These are phyloP conservation scores for Geranium incanum DNA, from an alignment of 441 rosid genomes.

Conservation along the genomic window DNA sequence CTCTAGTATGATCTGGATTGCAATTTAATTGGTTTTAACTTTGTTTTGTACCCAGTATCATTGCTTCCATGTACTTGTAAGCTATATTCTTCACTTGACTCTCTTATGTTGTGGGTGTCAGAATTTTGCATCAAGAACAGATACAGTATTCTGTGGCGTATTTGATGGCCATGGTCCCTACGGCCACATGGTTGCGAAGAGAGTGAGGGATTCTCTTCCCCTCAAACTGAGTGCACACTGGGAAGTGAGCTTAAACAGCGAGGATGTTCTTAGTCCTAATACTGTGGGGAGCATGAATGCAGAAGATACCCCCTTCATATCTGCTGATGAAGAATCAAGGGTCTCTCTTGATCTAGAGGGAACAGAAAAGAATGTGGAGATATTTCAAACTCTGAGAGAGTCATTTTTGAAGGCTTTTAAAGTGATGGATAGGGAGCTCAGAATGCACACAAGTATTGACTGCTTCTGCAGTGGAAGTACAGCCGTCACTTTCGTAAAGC, in stretches of 20 bases:
- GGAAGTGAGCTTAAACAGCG: conserved; percentile 51
- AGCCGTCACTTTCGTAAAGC: conserved; percentile 90
- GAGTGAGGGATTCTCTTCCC: conserved; percentile 91
- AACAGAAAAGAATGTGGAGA: conserved; percentile 41
- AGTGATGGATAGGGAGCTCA: conserved; percentile 89
- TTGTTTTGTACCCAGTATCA: not conserved
- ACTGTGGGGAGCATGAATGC: conserved; percentile 43
- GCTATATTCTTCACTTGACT: conserved; percentile 13
- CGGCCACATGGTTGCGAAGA: conserved; percentile 95
- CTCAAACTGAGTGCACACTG: conserved; percentile 68
- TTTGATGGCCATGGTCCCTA: conserved; percentile 99
- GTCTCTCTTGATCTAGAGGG: conserved; percentile 44
- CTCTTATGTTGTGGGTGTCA: conserved; percentile 25
- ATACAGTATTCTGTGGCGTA: conserved; percentile 88
- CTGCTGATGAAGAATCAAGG: conserved; percentile 63
- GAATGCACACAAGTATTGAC: conserved; percentile 53
- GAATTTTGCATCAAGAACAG: conserved; percentile 83
- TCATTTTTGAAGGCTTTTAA: conserved; percentile 85
- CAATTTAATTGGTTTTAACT: no score
- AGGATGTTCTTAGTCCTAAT: conserved; percentile 45
- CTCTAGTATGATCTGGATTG: not conserved
- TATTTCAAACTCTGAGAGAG: conserved; percentile 62
- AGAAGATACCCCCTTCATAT: conserved; percentile 47
- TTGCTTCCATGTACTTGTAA: not conserved
- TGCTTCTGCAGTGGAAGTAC: conserved; percentile 98